phyloP scores from a whole-genome alignment of 305 asterid species.

The Nicotiana rustica region DNA sequence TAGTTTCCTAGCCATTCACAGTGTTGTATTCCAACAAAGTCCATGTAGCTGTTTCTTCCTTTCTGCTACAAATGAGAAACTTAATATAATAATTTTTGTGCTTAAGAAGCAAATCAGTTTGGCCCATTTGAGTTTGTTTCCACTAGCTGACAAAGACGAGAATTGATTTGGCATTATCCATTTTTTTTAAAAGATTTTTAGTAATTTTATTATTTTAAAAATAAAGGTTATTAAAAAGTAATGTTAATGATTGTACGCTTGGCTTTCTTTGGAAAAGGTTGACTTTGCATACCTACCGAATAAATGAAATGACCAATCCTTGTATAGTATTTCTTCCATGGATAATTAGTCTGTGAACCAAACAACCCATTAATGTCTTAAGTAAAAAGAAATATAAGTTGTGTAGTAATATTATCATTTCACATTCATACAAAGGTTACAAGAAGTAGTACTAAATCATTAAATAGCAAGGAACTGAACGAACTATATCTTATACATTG shows the following conservation, averaged over 20 bases:
- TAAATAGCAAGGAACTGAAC: too few species aligned
- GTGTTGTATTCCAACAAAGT: slow-evolving; percentile 25
- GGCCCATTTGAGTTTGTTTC: background rate
- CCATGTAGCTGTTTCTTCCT: slow-evolving; percentile 24
- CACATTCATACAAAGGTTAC: too few species aligned
- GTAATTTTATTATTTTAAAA: background rate
- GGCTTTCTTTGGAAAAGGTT: background rate
- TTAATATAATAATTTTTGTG: background rate
- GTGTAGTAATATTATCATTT: too few species aligned
- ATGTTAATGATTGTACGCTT: background rate
- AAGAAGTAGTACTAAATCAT: too few species aligned
- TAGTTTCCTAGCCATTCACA: background rate
- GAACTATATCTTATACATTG: too few species aligned
- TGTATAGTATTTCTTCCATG: too few species aligned
- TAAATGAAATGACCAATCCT: too few species aligned
- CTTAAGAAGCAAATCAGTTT: slow-evolving; percentile 13
- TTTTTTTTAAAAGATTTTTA: background rate
- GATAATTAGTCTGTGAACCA: too few species aligned
- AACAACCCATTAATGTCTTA: too few species aligned
- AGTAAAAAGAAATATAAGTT: too few species aligned
- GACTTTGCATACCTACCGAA: background rate
- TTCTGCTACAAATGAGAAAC: slow-evolving; percentile 15
- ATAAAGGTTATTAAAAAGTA: background rate
- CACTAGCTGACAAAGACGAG: too few species aligned
- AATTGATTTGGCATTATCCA: background rate